phyloP scores from a whole-genome alignment of 2,329 filamentous ascomycete genomes.

The Aspergillus ochraceoroseus region DNA sequence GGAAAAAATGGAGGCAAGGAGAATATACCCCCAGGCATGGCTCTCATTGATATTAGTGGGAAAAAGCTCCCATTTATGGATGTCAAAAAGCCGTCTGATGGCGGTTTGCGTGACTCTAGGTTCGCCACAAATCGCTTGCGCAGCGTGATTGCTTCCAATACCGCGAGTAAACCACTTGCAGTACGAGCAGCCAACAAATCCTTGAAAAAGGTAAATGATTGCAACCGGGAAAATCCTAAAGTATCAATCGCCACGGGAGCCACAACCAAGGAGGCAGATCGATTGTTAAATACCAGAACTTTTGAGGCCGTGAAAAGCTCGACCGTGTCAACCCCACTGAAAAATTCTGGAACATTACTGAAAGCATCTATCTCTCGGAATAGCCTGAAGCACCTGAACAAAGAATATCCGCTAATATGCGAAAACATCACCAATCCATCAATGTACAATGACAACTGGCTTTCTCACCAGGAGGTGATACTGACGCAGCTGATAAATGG shows the following conservation, averaged over 20 bases:
- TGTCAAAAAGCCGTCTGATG: conserved; percentile 22
- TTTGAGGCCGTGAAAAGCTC: conserved; percentile 7
- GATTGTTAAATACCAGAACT: not conserved
- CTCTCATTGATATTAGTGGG: conserved; percentile 18
- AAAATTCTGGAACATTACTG: conserved; percentile 22
- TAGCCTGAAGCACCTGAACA: conserved; percentile 21
- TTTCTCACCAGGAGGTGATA: conserved; percentile 57
- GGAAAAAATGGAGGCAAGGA: conserved; percentile 58
- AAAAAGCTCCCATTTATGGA: conserved; percentile 18
- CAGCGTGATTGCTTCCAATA: not conserved
- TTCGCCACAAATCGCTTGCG: not conserved
- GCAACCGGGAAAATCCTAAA: conserved; percentile 16
- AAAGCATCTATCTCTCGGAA: conserved; percentile 34
- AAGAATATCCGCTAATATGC: conserved; percentile 49
- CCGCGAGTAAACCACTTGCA: conserved; percentile 8
- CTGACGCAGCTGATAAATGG: conserved; percentile 58
- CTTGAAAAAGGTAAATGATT: conserved; percentile 12
- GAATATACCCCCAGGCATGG: conserved; percentile 53
- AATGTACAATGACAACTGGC: conserved; percentile 61
- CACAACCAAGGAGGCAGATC: not conserved
- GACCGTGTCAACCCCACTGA: conserved; percentile 15
- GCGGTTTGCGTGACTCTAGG: conserved; percentile 24
- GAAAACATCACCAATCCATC: conserved; percentile 54
- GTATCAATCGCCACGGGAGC: not conserved
- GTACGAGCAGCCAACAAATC: conserved; percentile 8